phyloP scores from a whole-genome alignment of 1,284 basidiomycete genomes.

The Xanthoconium separans region DNA sequence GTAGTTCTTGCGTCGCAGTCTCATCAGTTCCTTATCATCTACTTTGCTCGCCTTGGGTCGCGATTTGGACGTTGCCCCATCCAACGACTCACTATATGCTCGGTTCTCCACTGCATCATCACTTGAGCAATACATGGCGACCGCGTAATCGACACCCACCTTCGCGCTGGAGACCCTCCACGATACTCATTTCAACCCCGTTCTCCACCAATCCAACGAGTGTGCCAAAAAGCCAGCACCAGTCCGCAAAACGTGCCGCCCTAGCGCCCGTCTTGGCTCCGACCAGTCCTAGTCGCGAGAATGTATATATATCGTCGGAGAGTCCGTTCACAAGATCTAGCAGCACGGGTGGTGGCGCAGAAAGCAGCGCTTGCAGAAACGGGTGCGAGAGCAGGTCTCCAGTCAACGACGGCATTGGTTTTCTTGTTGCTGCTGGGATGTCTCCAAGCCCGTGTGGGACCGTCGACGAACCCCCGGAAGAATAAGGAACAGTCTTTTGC shows the following conservation, averaged over 20 bases:
- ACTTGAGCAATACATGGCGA: neutral
- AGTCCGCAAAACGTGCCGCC: constrained; percentile 72
- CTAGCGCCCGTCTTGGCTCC: constrained; percentile 61
- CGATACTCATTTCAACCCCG: constrained; percentile 68
- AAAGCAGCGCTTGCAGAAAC: constrained; percentile 68
- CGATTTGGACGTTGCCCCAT: constrained; percentile 67
- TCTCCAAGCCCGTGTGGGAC: constrained; percentile 19
- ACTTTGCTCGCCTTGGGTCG: constrained; percentile 56
- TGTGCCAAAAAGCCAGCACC: constrained; percentile 80
- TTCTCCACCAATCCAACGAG: constrained; percentile 79
- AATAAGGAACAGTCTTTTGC: constrained; percentile 61
- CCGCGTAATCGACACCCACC: constrained; percentile 37
- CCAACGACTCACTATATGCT: constrained; percentile 70
- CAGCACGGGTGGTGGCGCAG: constrained; percentile 80
- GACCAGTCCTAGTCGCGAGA: constrained; percentile 67
- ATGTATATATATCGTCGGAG: constrained; percentile 74
- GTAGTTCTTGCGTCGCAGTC: constrained; percentile 66
- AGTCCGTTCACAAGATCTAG: constrained; percentile 71
- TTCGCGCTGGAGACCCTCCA: constrained; percentile 58
- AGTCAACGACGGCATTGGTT: constrained; percentile 11
- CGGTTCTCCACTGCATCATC: constrained; percentile 58
- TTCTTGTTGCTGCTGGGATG: constrained; percentile 23
- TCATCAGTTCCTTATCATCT: constrained; percentile 68
- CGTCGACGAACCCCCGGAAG: constrained; percentile 34
- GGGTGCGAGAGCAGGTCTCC: constrained; percentile 38